Evolutionary conservation across 1,284 basidiomycete species (phyloP), one percentile per base, ranked within the genome.

Genomic region (Neonothopanus nambi): DNA sequence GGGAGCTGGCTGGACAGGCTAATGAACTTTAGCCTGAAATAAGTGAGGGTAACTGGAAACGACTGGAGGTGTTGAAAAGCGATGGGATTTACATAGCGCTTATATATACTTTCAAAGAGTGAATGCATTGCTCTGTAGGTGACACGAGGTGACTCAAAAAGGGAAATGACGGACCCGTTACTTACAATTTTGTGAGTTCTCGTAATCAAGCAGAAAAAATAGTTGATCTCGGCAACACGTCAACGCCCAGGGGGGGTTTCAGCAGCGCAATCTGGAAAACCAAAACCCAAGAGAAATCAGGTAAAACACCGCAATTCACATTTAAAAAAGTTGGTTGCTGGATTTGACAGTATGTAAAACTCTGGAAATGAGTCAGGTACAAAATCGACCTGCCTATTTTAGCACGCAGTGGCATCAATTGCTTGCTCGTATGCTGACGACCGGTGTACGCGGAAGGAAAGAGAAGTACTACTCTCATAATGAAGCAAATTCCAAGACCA

Each of bases 61-160:
- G 45, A 43, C 33, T 48, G 45, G 26, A 35, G 24, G 23, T n/a
- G 36, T 38, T n/a, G 24, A 38, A 35, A 21, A 24, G n/a, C n/a
- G 33, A 28, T 40, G 28, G 36, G 20, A 24, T 47, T 39, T 53
- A 52, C 46, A 52, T 40, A 12, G 9, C 8, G 24, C 39, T 42
- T 13, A 24, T 15, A 48, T 38, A 40, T 28, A 50, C 40, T 21
- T 8, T 40, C 5, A 23, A 52, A 45, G 35, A 9, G 26, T 30
- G 44, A 23, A 55, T n/a, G n/a, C n/a, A 47, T 20, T 39, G 36
- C 20, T 45, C 39, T 23, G 21, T 17, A 48, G 24, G 44, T 46
- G 52, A 48, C 52, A 43, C 45, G 52, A 36, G 26, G 13, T 50
- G 54, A 51, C 54, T 55, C 54, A 18, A 48, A 55, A 15, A 49